Conservation (phyloP, 768 basidiomycete species). For the Agrocybe pediades region DNA sequence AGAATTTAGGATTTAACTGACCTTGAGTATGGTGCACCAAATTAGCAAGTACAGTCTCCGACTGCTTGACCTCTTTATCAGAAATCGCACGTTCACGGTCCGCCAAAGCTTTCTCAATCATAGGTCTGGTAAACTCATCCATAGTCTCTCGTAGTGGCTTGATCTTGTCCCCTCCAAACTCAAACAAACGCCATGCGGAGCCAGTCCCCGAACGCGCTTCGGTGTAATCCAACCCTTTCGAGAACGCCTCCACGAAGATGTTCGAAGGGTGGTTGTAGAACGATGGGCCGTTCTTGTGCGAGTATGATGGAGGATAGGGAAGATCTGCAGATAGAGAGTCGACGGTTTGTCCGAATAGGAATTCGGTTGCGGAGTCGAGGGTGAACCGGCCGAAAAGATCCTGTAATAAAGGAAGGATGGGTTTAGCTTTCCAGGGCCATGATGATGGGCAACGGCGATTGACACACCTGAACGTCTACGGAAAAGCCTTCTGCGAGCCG, state of each 20-base stretch:
- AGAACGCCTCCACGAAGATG: slow-evolving; percentile 51
- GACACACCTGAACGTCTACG: slow-evolving; percentile 59
- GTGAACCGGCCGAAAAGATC: slow-evolving; percentile 55
- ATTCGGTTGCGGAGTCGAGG: slow-evolving; percentile 65
- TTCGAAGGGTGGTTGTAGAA: slow-evolving; percentile 37
- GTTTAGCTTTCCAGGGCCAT: background rate
- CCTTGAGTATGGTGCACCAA: slow-evolving; percentile 54
- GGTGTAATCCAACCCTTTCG: slow-evolving; percentile 39
- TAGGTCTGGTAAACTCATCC: slow-evolving; percentile 49
- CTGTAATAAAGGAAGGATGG: slow-evolving; percentile 16
- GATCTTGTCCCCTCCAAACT: slow-evolving; percentile 53
- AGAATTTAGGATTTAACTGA: slow-evolving; percentile 15
- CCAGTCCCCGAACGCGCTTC: slow-evolving; percentile 40
- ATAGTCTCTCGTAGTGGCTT: slow-evolving; percentile 45
- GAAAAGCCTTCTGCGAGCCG: slow-evolving; percentile 49
- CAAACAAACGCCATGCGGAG: slow-evolving; percentile 32
- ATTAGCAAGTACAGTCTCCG: slow-evolving; percentile 49
- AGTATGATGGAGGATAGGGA: slow-evolving; percentile 43
- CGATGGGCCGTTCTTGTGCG: slow-evolving; percentile 24
- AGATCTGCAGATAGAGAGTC: slow-evolving; percentile 49
- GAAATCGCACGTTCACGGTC: slow-evolving; percentile 27
- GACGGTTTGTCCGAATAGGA: slow-evolving; percentile 57
- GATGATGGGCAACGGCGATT: no score
- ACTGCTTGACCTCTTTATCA: slow-evolving; percentile 32
- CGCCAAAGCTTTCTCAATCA: slow-evolving; percentile 46